phyloP scores from a whole-genome alignment of 2,329 filamentous ascomycete species.

The Raffaelea deltoideospora region DNA sequence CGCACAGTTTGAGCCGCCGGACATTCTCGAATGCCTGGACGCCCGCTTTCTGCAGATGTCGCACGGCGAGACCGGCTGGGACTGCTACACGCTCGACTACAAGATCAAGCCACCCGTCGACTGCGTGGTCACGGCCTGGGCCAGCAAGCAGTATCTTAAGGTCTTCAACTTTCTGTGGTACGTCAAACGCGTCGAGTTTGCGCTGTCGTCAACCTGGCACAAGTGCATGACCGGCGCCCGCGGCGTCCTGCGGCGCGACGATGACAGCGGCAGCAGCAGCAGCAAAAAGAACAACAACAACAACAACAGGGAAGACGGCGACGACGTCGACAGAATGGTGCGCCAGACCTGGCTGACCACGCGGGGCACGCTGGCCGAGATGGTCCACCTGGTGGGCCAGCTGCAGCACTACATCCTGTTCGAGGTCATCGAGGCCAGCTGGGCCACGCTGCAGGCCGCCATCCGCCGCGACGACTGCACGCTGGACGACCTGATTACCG shows the following conservation, averaged over 20 bases:
- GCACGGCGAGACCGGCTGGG: constrained; percentile 96
- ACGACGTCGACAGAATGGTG: too few relatives aligned
- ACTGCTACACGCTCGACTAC: constrained; percentile 97
- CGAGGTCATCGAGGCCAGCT: constrained; percentile 93
- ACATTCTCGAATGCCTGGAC: constrained; percentile 81
- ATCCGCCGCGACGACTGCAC: constrained; percentile 73
- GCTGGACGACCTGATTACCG: constrained; percentile 84
- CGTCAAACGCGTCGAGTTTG: constrained; percentile 94
- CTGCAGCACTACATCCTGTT: constrained; percentile 98
- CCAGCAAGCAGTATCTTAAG: constrained; percentile 90
- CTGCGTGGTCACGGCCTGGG: constrained; percentile 92
- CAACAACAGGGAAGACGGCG: too few relatives aligned
- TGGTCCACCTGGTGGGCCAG: constrained; percentile 96
- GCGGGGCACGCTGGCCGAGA: constrained; percentile 79
- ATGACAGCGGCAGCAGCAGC: too few relatives aligned
- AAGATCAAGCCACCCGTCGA: constrained; percentile 95
- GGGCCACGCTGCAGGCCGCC: constrained; percentile 75
- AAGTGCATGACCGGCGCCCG: constrained; percentile 90
- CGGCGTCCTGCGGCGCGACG: constrained; percentile 69
- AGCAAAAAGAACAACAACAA: too few relatives aligned
- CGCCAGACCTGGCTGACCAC: constrained; percentile 79
- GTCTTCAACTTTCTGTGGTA: constrained; percentile 99
- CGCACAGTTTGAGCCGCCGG: constrained; percentile 84
- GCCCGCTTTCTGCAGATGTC: constrained; percentile 96
- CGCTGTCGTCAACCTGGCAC: constrained; percentile 78